Evolutionary conservation across 495 filamentous ascomycete genomes (phyloP).

Genomic region (Gamarada debralockiae): DNA sequence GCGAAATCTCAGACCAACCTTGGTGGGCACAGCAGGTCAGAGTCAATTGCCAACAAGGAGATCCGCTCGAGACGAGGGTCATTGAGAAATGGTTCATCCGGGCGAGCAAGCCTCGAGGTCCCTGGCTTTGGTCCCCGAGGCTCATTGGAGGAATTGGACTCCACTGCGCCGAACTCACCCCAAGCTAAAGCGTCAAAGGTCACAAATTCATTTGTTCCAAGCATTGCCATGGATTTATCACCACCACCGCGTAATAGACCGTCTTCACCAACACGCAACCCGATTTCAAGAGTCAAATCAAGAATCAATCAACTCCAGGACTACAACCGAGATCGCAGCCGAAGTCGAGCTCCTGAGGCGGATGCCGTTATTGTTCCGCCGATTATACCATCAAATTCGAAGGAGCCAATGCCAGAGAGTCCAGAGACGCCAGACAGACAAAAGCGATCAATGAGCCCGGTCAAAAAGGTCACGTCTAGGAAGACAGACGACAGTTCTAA

Average conservation of each 20-base stretch:
- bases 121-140: slow-evolving; percentile 26
- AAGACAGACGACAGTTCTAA: slow-evolving; percentile 11
- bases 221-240: slow-evolving; percentile 53
- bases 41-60: slow-evolving; percentile 12
- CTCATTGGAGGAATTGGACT: slow-evolving; percentile 45
- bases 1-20: not conserved
- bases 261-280: slow-evolving; percentile 45
- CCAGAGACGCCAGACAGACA: slow-evolving; percentile 6
- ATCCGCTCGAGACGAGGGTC: slow-evolving; percentile 7
- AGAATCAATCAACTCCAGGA: slow-evolving; percentile 41
- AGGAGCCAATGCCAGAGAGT: slow-evolving; percentile 11
- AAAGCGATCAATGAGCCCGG: slow-evolving; percentile 21
- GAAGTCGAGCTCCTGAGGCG: slow-evolving; percentile 20
- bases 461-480: slow-evolving; percentile 10
- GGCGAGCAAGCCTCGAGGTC: slow-evolving; percentile 26
- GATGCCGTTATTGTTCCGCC: not conserved
- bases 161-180: slow-evolving; percentile 45
- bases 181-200: slow-evolving; percentile 20
- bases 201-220: slow-evolving; percentile 45
- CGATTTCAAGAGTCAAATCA: slow-evolving; percentile 32
- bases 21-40: slow-evolving; percentile 13
- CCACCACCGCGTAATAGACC: slow-evolving; percentile 48
- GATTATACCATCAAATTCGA: not conserved
- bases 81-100: slow-evolving; percentile 15
- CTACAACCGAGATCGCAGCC: slow-evolving; percentile 26